phyloP scores from a whole-genome alignment of 306 rosid species.

The Cyclanthera cordifolia region DNA sequence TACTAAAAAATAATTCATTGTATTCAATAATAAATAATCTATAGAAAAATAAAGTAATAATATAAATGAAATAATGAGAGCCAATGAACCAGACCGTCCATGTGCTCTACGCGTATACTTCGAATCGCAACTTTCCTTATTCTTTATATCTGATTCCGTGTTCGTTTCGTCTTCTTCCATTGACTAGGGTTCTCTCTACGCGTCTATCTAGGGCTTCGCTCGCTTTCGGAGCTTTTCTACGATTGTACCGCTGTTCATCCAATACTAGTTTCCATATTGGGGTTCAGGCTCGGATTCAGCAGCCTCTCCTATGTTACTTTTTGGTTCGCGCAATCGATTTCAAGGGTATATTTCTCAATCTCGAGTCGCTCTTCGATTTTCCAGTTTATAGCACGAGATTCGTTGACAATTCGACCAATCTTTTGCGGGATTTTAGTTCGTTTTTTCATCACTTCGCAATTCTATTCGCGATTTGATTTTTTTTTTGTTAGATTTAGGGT shows the following conservation, averaged over 20 bases:
- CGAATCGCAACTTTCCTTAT: background rate
- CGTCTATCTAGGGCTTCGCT: background rate
- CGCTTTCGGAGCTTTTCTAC: conserved; percentile 15
- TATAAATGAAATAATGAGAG: background rate
- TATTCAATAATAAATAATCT: no score
- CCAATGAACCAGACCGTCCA: background rate
- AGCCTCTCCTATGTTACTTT: background rate
- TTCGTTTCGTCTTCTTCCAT: conserved; percentile 11
- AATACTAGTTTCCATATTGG: background rate
- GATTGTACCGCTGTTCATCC: background rate
- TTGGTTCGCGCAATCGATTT: background rate
- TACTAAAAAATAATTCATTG: no score
- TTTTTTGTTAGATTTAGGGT: conserved; percentile 6
- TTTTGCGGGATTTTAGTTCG: background rate
- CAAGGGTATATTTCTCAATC: conserved; percentile 3
- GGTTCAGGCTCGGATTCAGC: background rate
- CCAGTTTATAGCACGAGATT: background rate
- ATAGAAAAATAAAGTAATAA: background rate
- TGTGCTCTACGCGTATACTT: background rate
- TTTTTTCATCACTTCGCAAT: background rate
- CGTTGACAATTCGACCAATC: background rate
- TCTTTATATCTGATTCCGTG: background rate
- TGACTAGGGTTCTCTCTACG: conserved; percentile 13
- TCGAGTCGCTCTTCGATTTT: background rate
- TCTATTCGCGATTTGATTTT: background rate